Conservation (phyloP, 495 filamentous ascomycete genomes). For the Penicillium samsonianum region DNA sequence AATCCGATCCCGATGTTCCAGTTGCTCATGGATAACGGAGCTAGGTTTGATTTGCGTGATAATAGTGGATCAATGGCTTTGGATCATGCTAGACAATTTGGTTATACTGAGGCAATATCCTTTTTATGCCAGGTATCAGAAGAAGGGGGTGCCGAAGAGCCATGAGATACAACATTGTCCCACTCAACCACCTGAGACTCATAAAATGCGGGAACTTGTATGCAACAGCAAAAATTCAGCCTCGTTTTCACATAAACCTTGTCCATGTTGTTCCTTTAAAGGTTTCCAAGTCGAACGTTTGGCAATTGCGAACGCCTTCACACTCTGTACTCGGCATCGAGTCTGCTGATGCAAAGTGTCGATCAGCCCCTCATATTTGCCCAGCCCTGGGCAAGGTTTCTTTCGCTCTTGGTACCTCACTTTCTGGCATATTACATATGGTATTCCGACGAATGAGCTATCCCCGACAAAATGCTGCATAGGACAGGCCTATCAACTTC, state of each 20-base stretch:
- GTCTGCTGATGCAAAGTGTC: neutral
- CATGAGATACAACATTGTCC: no score
- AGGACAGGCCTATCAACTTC: neutral
- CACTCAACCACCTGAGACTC: no score
- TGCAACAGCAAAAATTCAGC: no score
- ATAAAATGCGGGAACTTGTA: no score
- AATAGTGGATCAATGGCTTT: neutral
- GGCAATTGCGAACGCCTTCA: no score
- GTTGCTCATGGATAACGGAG: conserved; percentile 13
- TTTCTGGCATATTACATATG: no score
- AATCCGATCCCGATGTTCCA: neutral
- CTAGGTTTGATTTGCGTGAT: conserved; percentile 12
- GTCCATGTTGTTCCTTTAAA: no score
- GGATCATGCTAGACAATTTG: neutral
- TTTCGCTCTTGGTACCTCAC: neutral
- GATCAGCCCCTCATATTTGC: neutral
- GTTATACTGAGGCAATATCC: neutral
- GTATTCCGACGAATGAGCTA: neutral
- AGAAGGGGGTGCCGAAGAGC: no score
- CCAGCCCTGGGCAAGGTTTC: neutral
- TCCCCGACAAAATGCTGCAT: neutral
- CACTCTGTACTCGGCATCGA: no score
- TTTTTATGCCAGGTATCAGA: neutral
- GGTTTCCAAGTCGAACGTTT: no score
- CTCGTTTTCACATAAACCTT: no score